These are phyloP conservation scores for Stereocaulon alpinum DNA, from an alignment of 495 filamentous ascomycete species.

Conservation along the genomic window DNA sequence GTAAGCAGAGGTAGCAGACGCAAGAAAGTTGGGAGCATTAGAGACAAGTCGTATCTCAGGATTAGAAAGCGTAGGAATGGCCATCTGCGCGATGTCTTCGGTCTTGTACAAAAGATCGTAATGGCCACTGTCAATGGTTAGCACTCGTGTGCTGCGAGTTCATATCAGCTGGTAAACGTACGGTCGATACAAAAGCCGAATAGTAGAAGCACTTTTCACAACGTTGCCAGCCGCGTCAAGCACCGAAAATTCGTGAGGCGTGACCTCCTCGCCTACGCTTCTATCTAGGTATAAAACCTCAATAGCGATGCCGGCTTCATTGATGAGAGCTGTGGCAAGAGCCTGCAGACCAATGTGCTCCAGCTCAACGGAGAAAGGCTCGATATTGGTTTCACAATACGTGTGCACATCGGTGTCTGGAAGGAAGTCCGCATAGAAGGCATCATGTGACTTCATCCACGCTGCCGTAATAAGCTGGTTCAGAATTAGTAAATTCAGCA, in stretches of 20 bases:
- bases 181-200: slow-evolving; percentile 61
- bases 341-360: slow-evolving; percentile 75
- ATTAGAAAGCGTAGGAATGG: not conserved
- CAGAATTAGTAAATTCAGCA: slow-evolving; percentile 7
- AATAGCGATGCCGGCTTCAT: slow-evolving; percentile 66
- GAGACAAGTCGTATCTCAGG: slow-evolving; percentile 14
- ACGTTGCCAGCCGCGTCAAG: slow-evolving; percentile 33
- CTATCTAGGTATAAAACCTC: slow-evolving; percentile 90
- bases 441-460: slow-evolving; percentile 68
- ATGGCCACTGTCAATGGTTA: slow-evolving; percentile 51
- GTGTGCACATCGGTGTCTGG: slow-evolving; percentile 47
- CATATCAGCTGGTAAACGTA: slow-evolving; percentile 32
- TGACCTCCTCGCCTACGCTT: slow-evolving; percentile 69
- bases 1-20: slow-evolving; percentile 3
- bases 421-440: slow-evolving; percentile 62
- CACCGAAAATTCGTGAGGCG: slow-evolving; percentile 32
- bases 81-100: slow-evolving; percentile 39
- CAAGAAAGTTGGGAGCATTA: slow-evolving; percentile 2
- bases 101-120: slow-evolving; percentile 87
- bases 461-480: slow-evolving; percentile 71
- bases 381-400: slow-evolving; percentile 62
- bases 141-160: not conserved
- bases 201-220: slow-evolving; percentile 39
- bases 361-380: slow-evolving; percentile 70
- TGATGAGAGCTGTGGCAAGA: slow-evolving; percentile 69